Evolutionary conservation across 169 alveolate species (phyloP).

Genomic region (Prorocentrum cordatum): DNA sequence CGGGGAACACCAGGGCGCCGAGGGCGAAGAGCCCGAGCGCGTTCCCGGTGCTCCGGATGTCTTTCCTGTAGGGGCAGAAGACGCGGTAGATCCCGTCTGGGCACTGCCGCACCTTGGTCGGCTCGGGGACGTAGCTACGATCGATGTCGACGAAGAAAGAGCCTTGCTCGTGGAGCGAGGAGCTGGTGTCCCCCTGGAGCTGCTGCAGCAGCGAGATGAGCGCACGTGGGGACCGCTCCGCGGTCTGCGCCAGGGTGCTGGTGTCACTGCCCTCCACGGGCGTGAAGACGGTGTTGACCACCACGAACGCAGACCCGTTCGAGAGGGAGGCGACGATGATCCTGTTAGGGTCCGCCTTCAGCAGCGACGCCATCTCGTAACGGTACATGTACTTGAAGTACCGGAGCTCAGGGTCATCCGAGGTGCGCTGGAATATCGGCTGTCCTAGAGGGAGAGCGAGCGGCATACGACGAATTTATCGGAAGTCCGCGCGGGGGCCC

Average conservation of each 20-base stretch:
- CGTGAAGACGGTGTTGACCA: not conserved
- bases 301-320: not conserved
- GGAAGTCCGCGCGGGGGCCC: no score
- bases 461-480: no score
- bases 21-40: not conserved
- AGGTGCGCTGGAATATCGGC: not conserved
- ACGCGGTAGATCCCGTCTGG: not conserved
- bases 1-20: not conserved
- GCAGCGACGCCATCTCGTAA: constrained; percentile 18
- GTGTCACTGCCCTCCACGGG: not conserved
- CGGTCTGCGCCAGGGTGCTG: no score
- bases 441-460: no score
- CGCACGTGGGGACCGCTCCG: not conserved
- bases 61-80: not conserved
- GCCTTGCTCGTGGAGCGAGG: not conserved
- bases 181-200: not conserved
- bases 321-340: not conserved
- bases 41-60: not conserved
- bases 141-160: not conserved
- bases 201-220: not conserved
- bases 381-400: not conserved
- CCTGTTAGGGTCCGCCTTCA: not conserved
- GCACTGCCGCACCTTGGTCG: not conserved
- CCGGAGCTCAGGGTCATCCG: not conserved
- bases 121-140: not conserved